These are phyloP conservation scores for Eimeria sp. DNA, from an alignment of 169 alveolate species.

Conservation along the genomic window DNA sequence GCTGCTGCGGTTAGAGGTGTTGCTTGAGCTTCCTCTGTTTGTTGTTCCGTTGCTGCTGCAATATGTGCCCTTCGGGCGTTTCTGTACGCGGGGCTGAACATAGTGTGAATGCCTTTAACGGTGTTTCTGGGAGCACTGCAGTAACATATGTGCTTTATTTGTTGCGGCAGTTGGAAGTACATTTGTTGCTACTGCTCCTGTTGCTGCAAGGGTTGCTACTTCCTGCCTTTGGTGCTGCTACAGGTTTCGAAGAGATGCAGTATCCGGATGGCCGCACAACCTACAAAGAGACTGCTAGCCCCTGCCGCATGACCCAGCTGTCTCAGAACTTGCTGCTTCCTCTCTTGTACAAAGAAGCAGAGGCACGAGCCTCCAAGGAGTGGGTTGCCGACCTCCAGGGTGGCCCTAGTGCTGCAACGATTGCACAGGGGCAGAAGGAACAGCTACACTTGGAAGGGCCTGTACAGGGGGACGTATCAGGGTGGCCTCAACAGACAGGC, in stretches of 20 bases:
- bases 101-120: neutral
- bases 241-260: conserved; percentile 22
- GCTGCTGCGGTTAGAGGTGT: conserved; percentile 1
- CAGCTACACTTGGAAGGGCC: neutral
- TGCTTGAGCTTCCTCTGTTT: conserved; percentile 28
- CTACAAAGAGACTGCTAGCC: conserved; percentile 87
- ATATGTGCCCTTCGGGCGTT: neutral
- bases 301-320: conserved; percentile 90
- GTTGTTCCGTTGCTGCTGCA: neutral
- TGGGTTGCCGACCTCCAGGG: conserved; percentile 7
- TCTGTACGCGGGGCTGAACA: neutral
- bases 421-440: neutral
- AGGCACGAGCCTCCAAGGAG: conserved; percentile 17
- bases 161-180: neutral
- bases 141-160: neutral
- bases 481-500: neutral
- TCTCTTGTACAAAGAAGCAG: conserved; percentile 84
- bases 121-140: neutral
- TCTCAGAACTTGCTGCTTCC: conserved; percentile 91
- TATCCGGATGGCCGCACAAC: conserved; percentile 55
- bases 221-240: conserved; percentile 12
- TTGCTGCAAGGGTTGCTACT: conserved; percentile 3
- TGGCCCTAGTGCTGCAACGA: neutral
- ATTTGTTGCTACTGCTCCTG: neutral
- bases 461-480: neutral